phyloP scores from a whole-genome alignment of 306 rosid genomes.

The Cucumis melo region DNA sequence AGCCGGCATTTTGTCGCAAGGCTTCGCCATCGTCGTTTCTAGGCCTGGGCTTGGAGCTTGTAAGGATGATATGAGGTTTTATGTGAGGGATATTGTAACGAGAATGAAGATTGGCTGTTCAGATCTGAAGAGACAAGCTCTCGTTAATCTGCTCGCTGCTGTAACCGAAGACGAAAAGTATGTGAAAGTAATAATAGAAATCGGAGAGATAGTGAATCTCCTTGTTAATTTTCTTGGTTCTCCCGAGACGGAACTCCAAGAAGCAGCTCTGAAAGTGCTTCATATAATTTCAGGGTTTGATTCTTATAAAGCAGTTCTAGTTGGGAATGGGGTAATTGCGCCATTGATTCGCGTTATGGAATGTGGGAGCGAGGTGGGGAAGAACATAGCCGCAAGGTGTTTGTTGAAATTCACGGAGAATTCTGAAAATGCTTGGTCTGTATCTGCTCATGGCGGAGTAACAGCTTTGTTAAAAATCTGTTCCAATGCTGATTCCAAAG shows the following conservation, averaged over 20 bases:
- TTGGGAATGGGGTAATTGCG: constrained; percentile 45
- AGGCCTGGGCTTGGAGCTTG: constrained; percentile 55
- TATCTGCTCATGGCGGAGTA: constrained; percentile 86
- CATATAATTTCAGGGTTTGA: constrained; percentile 40
- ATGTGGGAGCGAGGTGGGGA: constrained; percentile 43
- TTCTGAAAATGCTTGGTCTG: constrained; percentile 79
- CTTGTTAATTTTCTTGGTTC: constrained; percentile 47
- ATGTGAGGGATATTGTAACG: constrained; percentile 53
- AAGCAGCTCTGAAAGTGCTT: constrained; percentile 42
- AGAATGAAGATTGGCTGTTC: constrained; percentile 66
- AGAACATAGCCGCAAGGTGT: constrained; percentile 35
- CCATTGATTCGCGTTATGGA: constrained; percentile 65
- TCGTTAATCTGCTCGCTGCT: constrained; percentile 33
- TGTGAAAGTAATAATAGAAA: constrained; percentile 45
- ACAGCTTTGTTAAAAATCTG: constrained; percentile 59
- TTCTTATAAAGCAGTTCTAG: constrained; percentile 31
- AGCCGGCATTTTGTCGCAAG: constrained; percentile 30
- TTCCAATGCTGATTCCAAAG: constrained; percentile 17
- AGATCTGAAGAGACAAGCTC: constrained; percentile 56
- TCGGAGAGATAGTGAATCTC: constrained; percentile 31
- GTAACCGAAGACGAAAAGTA: constrained; percentile 56
- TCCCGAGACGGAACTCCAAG: constrained; percentile 42
- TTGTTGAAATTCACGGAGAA: constrained; percentile 60
- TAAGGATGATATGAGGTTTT: constrained; percentile 77
- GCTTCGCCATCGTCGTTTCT: constrained; percentile 57